Conservation (phyloP, 2,329 filamentous ascomycete genomes). For the Sarocladium kiliense region DNA sequence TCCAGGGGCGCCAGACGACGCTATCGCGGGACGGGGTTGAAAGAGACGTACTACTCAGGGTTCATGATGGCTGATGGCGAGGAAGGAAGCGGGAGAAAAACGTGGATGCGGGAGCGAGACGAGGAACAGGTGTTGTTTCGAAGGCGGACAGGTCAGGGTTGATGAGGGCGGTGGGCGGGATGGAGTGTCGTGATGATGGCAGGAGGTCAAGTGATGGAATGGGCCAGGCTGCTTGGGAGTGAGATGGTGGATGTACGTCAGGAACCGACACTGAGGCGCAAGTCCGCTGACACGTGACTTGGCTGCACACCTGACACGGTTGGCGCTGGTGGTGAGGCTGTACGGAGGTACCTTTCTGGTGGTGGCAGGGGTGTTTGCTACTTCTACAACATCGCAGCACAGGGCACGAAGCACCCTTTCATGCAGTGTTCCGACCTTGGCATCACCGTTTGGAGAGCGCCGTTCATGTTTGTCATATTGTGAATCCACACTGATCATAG, state of each 20-base stretch:
- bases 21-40: conserved; percentile 18
- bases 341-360: background rate
- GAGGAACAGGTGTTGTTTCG: background rate
- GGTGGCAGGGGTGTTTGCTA: background rate
- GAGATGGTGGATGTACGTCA: conserved; percentile 5
- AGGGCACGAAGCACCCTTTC: background rate
- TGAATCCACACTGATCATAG: background rate
- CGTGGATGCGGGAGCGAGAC: conserved; percentile 6
- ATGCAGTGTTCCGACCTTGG: too few relatives aligned
- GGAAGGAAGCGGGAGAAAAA: conserved; percentile 4
- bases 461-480: background rate
- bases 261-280: conserved; percentile 4
- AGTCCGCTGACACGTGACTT: conserved; percentile 6
- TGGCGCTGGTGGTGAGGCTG: background rate
- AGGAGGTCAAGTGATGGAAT: conserved; percentile 11
- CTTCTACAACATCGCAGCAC: background rate
- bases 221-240: conserved; percentile 8
- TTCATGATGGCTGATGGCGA: conserved; percentile 62
- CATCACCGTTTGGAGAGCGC: background rate
- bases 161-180: conserved; percentile 8
- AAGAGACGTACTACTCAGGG: conserved; percentile 78
- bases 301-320: background rate
- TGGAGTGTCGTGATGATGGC: conserved; percentile 12
- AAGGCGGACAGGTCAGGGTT: background rate
- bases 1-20: conserved; percentile 24